These are phyloP conservation scores for Oryza longistaminata DNA, from an alignment of 176 grass and related monocot species.

Conservation along the genomic window DNA sequence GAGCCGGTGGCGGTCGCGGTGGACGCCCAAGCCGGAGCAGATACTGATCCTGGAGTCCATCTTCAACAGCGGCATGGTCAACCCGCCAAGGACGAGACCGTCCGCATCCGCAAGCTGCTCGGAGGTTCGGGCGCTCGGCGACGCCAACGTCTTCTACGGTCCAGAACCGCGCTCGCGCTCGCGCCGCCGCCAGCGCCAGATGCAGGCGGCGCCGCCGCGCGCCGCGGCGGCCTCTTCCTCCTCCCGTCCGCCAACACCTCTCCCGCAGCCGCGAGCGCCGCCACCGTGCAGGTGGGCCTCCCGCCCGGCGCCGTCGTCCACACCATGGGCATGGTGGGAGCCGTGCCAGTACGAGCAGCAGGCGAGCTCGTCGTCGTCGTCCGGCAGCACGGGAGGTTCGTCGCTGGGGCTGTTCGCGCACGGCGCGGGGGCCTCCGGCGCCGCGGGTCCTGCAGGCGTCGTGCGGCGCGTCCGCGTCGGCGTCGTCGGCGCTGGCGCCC, in stretches of 20 bases:
- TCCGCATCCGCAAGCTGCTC: conserved; percentile 91
- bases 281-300: conserved; percentile 16
- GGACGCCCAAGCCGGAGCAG: conserved; percentile 94
- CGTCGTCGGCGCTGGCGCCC: conserved; percentile 37
- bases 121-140: conserved; percentile 83
- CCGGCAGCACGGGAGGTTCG: conserved; percentile 48
- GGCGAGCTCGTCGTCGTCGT: conserved; percentile 47
- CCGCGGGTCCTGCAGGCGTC: conserved; percentile 40
- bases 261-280: conserved; percentile 11
- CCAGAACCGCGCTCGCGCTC: conserved; percentile 91
- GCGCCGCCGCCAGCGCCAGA: conserved; percentile 87
- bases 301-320: conserved; percentile 2
- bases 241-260: not conserved
- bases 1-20: conserved; percentile 80
- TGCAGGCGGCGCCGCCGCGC: conserved; percentile 60
- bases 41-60: conserved; percentile 97
- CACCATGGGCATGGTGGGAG: conserved; percentile 37
- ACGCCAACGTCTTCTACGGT: conserved; percentile 99
- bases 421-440: not conserved
- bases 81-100: conserved; percentile 88
- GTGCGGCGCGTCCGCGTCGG: conserved; percentile 45
- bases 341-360: conserved; percentile 53
- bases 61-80: conserved; percentile 98
- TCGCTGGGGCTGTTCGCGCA: conserved; percentile 37
- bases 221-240: not conserved